phyloP scores from a whole-genome alignment of 306 rosid species.

The Arachis hypogaea region DNA sequence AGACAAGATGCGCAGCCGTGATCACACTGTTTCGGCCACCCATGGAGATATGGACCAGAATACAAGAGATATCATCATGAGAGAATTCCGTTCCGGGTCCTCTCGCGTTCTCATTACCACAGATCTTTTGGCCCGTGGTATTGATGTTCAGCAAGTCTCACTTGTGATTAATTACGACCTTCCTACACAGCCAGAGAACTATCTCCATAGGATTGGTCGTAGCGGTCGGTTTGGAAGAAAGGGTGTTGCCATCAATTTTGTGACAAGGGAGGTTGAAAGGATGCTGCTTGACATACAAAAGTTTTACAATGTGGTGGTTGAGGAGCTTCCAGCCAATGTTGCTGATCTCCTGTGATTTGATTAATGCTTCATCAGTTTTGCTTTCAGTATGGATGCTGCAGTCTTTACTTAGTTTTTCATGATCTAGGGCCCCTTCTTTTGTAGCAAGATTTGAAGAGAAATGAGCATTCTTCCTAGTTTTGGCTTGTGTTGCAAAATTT shows the following conservation, averaged over 20 bases:
- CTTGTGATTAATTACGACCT: constrained; percentile 70
- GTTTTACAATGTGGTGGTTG: constrained; percentile 43
- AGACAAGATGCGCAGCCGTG: background rate
- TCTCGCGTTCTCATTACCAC: constrained; percentile 75
- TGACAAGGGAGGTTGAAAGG: constrained; percentile 63
- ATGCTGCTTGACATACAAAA: constrained; percentile 58
- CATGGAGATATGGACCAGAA: constrained; percentile 85
- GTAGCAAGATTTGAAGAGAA: constrained; percentile 32
- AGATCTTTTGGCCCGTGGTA: constrained; percentile 74
- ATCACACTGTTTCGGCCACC: background rate
- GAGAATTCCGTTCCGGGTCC: constrained; percentile 79
- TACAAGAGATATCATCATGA: constrained; percentile 75
- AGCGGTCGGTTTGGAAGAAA: constrained; percentile 55
- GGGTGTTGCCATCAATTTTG: constrained; percentile 60
- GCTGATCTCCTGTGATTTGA: constrained; percentile 67
- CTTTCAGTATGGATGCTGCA: constrained; percentile 30
- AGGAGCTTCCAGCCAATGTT: constrained; percentile 75
- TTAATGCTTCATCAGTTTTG: background rate
- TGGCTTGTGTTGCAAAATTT: constrained; percentile 45
- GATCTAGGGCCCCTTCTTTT: constrained; percentile 42
- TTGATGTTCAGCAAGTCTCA: constrained; percentile 75
- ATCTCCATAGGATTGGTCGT: constrained; percentile 74
- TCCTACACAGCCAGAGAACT: constrained; percentile 78
- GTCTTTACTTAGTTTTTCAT: constrained; percentile 36
- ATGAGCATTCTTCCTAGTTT: constrained; percentile 21